Evolutionary conservation across 1,139 yeast genomes (phyloP).

Genomic region (Yamadazyma spencermartinsiae): DNA sequence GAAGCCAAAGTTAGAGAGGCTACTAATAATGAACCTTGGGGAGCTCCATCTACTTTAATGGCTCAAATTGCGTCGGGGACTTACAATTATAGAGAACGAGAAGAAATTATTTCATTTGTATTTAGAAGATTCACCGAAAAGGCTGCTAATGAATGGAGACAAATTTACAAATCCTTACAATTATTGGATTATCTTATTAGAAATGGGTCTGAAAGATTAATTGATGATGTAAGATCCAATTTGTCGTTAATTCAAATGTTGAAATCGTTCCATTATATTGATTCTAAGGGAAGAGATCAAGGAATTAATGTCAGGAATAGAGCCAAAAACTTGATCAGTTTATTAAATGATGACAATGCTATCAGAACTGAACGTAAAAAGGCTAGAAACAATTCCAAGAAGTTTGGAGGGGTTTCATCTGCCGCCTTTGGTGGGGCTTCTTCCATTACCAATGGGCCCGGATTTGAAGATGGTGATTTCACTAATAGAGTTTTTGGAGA

Average conservation of each 20-base stretch:
- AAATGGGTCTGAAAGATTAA: constrained; percentile 92
- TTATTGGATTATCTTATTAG: constrained; percentile 86
- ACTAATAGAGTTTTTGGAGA: constrained; percentile 70
- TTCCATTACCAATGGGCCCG: constrained; percentile 32
- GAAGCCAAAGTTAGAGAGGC: constrained; percentile 97
- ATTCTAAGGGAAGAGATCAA: constrained; percentile 92
- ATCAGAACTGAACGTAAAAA: constrained; percentile 86
- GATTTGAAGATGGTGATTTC: constrained; percentile 50
- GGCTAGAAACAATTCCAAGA: constrained; percentile 80
- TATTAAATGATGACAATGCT: constrained; percentile 73
- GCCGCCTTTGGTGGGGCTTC: constrained; percentile 51
- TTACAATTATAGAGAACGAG: constrained; percentile 79
- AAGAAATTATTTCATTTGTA: constrained; percentile 70
- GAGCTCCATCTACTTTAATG: constrained; percentile 92
- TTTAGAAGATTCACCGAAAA: constrained; percentile 89
- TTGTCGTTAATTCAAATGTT: constrained; percentile 82
- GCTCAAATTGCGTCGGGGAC: constrained; percentile 95
- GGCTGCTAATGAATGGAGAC: constrained; percentile 97
- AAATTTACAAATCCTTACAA: constrained; percentile 90
- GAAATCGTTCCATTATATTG: constrained; percentile 91
- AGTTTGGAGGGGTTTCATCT: constrained; percentile 69
- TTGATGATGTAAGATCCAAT: constrained; percentile 91
- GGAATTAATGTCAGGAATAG: constrained; percentile 94
- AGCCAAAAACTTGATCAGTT: constrained; percentile 69
- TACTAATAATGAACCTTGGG: constrained; percentile 99